Evolutionary conservation across 2,329 filamentous ascomycete genomes (phyloP).

Genomic region (Sporothrix mexicana): DNA sequence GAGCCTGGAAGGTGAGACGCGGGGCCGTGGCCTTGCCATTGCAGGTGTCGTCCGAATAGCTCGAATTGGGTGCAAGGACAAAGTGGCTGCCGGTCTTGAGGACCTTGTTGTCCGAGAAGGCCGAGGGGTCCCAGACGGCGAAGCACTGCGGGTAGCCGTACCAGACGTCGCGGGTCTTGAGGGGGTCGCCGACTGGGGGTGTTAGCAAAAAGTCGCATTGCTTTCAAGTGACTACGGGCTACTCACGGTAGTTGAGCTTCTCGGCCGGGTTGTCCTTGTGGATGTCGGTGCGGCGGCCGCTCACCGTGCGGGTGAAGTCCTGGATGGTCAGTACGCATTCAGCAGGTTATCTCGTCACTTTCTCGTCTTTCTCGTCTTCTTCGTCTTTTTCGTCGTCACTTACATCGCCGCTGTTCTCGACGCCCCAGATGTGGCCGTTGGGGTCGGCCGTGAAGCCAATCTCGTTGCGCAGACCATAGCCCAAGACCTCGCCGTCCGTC

Average conservation of each 20-base stretch:
- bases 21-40: constrained; percentile 46
- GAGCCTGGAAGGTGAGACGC: constrained; percentile 46
- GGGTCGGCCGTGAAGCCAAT: constrained; percentile 63
- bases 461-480: constrained; percentile 62
- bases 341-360: neutral
- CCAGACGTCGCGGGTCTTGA: constrained; percentile 41
- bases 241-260: constrained; percentile 65
- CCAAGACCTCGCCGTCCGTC: constrained; percentile 49
- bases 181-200: constrained; percentile 42
- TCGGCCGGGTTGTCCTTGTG: constrained; percentile 68
- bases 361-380: no score
- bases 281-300: constrained; percentile 55
- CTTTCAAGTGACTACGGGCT: neutral
- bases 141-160: constrained; percentile 62
- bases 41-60: constrained; percentile 48
- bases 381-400: no score
- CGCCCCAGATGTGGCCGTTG: constrained; percentile 56
- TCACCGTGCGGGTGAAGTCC: constrained; percentile 55
- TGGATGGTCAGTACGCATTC: constrained; percentile 26
- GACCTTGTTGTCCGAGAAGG: constrained; percentile 37
- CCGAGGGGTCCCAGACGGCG: constrained; percentile 42
- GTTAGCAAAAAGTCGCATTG: neutral
- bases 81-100: constrained; percentile 49
- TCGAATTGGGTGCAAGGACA: constrained; percentile 46
- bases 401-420: constrained; percentile 57